Base-by-base conservation (phyloP, 1,284 basidiomycete species). In the Puccinia horiana region DNA sequence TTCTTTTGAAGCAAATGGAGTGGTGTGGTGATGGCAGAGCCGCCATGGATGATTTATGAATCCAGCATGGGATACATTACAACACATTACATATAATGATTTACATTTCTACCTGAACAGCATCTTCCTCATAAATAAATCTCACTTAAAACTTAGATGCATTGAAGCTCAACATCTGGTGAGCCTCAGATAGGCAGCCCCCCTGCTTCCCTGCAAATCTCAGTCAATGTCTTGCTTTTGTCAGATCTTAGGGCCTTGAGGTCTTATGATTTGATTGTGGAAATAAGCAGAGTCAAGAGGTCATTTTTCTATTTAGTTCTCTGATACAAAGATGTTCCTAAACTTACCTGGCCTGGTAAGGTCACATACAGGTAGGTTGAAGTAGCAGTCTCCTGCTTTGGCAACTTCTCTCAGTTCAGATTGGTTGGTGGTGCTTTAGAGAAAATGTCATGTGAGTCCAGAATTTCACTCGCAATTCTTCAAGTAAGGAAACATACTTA, bases 311-410 rank as follows among this genome's bases (percentile, higher is more conserved):
- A 5, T 8, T 5, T 63, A 23, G 5, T 18, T 63, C 37, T n/a
- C 29, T 42, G 20, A 8, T 2, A 67, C 16, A 2, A 40, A 23
- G 40, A n/a, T 42, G 32, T 37, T 18, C 9, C 16, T 11, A 42
- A 42, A 6, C 63, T 67, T 42, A 67, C 63, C n/a, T 40, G 63
- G 63, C 1, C 40, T 37, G 26, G 63, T 67, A 11, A 67, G 16
- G 63, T 81, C 79, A 40, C 79, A 81, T 29, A 81, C 79, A 44
- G 79, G 80, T 16, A 82, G 29, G 29, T 69, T 82, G 42, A 82
- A 82, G 63, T 82, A 82, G 61, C 80, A 82, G 40, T 67, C 63
- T 35, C 73, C 72, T 44, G 73, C 32, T 32, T 76, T 67, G 26
- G 72, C 61, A 29, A 76, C n/a, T 16, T 82, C 73, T 32, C n/a